These are phyloP conservation scores for Claviceps maximensis DNA, from an alignment of 2,329 filamentous ascomycete genomes.

Conservation along the genomic window DNA sequence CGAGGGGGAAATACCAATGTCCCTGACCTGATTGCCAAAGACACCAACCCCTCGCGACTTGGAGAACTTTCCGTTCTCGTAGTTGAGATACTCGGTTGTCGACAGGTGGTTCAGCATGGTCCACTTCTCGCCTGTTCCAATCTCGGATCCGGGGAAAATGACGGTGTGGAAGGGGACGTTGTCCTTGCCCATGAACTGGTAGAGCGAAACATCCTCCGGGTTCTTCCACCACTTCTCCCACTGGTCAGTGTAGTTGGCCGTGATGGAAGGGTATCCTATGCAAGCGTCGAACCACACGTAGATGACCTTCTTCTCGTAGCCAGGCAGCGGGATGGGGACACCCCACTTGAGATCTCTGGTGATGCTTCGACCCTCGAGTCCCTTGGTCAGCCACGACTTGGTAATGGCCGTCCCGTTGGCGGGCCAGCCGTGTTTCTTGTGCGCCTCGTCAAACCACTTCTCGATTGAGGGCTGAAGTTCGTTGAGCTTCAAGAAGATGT, in stretches of 20 bases:
- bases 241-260: constrained; percentile 71
- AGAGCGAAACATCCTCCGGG: constrained; percentile 74
- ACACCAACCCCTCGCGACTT: constrained; percentile 84
- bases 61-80: constrained; percentile 82
- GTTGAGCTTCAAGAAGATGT: constrained; percentile 80
- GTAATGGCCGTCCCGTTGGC: constrained; percentile 65
- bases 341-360: constrained; percentile 92
- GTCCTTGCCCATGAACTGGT: constrained; percentile 87
- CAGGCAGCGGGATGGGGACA: constrained; percentile 37
- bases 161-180: constrained; percentile 60
- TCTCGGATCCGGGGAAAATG: constrained; percentile 78
- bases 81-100: constrained; percentile 78
- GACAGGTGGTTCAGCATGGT: constrained; percentile 81
- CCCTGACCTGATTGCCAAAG: constrained; percentile 78
- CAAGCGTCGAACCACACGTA: constrained; percentile 92
- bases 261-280: constrained; percentile 93
- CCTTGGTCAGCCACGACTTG: constrained; percentile 69
- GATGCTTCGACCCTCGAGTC: constrained; percentile 75
- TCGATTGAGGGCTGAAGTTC: constrained; percentile 66
- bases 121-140: constrained; percentile 77
- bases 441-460: constrained; percentile 63
- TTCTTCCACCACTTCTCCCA: constrained; percentile 96
- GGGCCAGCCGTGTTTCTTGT: constrained; percentile 63
- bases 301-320: constrained; percentile 55
- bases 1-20: constrained; percentile 70